Evolutionary conservation across 305 asterid species (phyloP).

Genomic region (Fraxinus nigra): DNA sequence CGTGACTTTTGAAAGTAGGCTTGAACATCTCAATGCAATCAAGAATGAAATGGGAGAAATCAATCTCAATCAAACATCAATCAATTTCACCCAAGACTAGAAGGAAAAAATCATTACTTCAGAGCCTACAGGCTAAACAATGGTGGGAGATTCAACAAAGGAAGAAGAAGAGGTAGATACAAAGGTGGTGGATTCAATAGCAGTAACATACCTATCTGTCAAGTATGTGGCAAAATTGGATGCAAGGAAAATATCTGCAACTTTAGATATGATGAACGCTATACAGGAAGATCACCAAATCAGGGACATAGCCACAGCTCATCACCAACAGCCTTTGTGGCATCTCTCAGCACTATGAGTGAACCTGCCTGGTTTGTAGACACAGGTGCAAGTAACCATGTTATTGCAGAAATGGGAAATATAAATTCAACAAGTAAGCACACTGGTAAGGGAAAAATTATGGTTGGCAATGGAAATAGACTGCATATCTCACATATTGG

Average conservation of each 20-base stretch:
- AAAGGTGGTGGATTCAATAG: neutral
- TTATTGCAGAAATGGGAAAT: no score
- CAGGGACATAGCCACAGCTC: no score
- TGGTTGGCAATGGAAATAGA: no score
- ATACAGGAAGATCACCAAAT: neutral
- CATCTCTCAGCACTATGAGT: no score
- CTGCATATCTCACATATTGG: no score
- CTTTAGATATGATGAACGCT: neutral
- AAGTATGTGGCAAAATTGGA: neutral
- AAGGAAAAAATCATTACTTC: neutral
- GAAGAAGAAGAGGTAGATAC: neutral
- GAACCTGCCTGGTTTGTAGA: neutral
- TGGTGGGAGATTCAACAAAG: neutral
- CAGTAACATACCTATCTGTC: neutral
- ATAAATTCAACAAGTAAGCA: no score
- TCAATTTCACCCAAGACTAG: neutral
- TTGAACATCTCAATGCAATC: neutral
- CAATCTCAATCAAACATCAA: neutral
- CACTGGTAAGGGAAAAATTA: no score
- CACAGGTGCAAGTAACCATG: no score
- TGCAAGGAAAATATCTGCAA: no score
- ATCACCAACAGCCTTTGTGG: no score
- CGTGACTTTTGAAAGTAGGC: neutral
- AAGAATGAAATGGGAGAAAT: neutral
- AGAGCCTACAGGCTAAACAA: neutral